A percentile compares a stretch with the other conserved stretches of the same genome.
Evolutionary conservation across 768 basidiomycete species (phyloP).

Genomic region (Daedaleopsis nitida): DNA sequence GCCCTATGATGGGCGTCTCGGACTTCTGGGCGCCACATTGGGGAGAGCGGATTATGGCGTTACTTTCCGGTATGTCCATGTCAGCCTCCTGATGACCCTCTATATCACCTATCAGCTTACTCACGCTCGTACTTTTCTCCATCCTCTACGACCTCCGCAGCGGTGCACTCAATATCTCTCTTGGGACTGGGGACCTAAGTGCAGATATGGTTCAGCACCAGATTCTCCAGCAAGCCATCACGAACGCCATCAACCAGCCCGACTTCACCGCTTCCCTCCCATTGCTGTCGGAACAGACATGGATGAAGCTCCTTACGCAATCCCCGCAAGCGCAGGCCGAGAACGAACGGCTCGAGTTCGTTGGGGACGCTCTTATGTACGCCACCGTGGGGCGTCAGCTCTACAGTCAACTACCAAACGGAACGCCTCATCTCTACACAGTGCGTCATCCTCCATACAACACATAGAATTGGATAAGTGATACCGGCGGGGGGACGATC

Average conservation of each 20-base stretch:
- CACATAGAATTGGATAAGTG: not conserved
- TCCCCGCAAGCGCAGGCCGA: slow-evolving; percentile 10
- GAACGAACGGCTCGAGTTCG: slow-evolving; percentile 47
- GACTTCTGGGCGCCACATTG: too few species aligned
- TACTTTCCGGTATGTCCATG: too few species aligned
- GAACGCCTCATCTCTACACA: slow-evolving; percentile 28
- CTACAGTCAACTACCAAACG: slow-evolving; percentile 32
- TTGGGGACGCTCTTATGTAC: slow-evolving; percentile 50
- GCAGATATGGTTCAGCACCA: slow-evolving; percentile 5
- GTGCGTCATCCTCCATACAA: slow-evolving; percentile 21
- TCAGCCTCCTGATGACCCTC: too few species aligned
- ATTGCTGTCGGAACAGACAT: slow-evolving; percentile 31
- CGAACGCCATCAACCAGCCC: slow-evolving; percentile 22
- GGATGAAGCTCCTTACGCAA: slow-evolving; percentile 29
- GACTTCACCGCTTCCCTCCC: slow-evolving; percentile 36
- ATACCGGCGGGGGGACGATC: not conserved
- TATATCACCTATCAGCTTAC: not conserved
- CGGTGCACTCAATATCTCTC: too few species aligned
- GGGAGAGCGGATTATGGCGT: too few species aligned
- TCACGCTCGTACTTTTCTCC: not conserved
- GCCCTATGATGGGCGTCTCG: too few species aligned
- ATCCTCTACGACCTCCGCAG: too few species aligned
- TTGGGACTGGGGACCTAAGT: not conserved
- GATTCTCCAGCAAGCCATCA: slow-evolving; percentile 24
- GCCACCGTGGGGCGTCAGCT: slow-evolving; percentile 43